Base-by-base conservation (phyloP, 73 alveolate genomes). In the Symbiodinium pilosum region DNA sequence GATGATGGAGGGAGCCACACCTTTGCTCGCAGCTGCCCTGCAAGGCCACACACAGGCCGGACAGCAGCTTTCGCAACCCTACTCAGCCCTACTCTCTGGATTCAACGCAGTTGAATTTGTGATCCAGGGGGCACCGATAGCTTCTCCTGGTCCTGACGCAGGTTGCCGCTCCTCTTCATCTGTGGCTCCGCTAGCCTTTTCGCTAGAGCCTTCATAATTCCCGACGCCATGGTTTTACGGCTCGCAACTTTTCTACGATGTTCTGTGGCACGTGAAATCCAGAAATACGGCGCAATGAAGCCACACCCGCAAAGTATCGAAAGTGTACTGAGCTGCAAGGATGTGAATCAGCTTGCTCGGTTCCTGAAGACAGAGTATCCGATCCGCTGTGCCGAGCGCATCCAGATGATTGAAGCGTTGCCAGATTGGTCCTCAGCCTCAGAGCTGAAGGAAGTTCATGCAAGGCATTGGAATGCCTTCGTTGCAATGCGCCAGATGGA, bases 1-100 rank as follows among this genome's bases (percentile, higher is more conserved):
- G 38, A 91, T 91, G 97, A 91, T 91, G 97, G 97, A 91, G 81
- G 97, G 97, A 12, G 97, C 97, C 39, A 91, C 97, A 4, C 97
- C 97, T n/a, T 43, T 91, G 54, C 34, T 91, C 83, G 97, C 97
- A 30, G 97, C 97, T 2, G 97, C 97, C 8, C 36, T 91, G 97
- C 97, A 91, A 21, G 97, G 97, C 28, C 97, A 91, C 43, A 69
- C 97, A 24, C 28, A 91, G 97, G 97, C 43, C 41, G n/a, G n/a
- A n/a, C n/a, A n/a, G n/a, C n/a, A n/a, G n/a, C n/a, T n/a, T n/a
- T n/a, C n/a, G n/a, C n/a, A n/a, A n/a, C n/a, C n/a, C n/a, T n/a
- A n/a, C n/a, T n/a, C n/a, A n/a, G n/a, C n/a, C n/a, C n/a, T n/a
- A n/a, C n/a, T n/a, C n/a, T n/a, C n/a, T n/a, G n/a, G n/a, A n/a